phyloP scores from a whole-genome alignment of 2,329 filamentous ascomycete species.

The Botrytis paeoniae region DNA sequence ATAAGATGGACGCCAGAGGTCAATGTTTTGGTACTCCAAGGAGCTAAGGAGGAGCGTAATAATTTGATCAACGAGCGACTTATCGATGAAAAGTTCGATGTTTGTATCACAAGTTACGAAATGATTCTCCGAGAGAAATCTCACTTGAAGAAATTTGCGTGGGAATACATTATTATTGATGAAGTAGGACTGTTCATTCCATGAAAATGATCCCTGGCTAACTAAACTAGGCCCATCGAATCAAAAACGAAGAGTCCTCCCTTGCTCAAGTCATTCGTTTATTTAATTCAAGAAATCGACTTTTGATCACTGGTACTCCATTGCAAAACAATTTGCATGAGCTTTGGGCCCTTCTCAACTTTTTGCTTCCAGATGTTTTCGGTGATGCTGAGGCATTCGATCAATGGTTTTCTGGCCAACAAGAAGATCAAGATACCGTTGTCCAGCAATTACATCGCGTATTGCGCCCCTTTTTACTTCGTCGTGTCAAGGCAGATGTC shows the following conservation, averaged over 20 bases:
- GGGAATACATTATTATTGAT: slow-evolving; percentile 99
- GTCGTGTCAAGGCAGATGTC: slow-evolving; percentile 94
- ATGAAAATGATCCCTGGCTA: neutral
- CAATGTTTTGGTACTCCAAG: slow-evolving; percentile 89
- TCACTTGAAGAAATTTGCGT: slow-evolving; percentile 94
- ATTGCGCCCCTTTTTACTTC: slow-evolving; percentile 86
- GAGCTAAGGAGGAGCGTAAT: slow-evolving; percentile 89
- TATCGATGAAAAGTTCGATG: slow-evolving; percentile 93
- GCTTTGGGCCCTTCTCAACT: slow-evolving; percentile 95
- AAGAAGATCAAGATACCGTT: slow-evolving; percentile 88
- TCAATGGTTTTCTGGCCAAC: slow-evolving; percentile 93
- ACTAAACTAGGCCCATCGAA: slow-evolving; percentile 68
- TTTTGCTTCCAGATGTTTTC: slow-evolving; percentile 96
- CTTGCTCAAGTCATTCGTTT: slow-evolving; percentile 93
- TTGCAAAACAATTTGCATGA: slow-evolving; percentile 98
- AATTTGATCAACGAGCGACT: slow-evolving; percentile 85
- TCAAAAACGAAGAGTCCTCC: slow-evolving; percentile 99
- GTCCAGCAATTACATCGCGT: slow-evolving; percentile 95
- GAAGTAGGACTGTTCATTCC: slow-evolving; percentile 50
- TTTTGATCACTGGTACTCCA: slow-evolving; percentile 94
- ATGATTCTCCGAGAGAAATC: slow-evolving; percentile 97
- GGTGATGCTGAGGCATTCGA: slow-evolving; percentile 96
- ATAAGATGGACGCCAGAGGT: slow-evolving; percentile 92
- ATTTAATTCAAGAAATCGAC: slow-evolving; percentile 91
- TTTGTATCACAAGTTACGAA: slow-evolving; percentile 97